Conservation (phyloP, 2,329 filamentous ascomycete species). For the Aspergillus chevalieri region DNA sequence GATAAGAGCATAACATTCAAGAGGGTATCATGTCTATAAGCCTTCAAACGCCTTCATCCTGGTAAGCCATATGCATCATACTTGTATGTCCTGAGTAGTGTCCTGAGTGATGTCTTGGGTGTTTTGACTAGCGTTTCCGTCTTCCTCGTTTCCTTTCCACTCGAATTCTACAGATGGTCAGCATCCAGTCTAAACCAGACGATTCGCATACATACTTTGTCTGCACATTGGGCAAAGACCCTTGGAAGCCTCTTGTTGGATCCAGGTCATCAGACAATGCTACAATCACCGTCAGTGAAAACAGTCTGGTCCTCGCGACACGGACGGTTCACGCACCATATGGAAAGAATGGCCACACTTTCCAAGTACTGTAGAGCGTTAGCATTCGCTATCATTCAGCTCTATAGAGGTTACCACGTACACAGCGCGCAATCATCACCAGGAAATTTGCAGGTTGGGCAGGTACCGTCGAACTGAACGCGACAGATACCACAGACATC, state of each 20-base stretch:
- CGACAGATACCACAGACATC: slow-evolving; percentile 98
- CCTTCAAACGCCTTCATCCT: neutral
- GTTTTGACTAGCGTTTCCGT: slow-evolving; percentile 7
- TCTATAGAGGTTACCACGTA: slow-evolving; percentile 43
- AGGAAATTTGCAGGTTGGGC: slow-evolving; percentile 95
- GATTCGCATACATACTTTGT: slow-evolving; percentile 59
- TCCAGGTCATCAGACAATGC: slow-evolving; percentile 87
- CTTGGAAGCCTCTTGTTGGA: slow-evolving; percentile 87
- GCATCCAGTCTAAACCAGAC: slow-evolving; percentile 4
- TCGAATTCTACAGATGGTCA: slow-evolving; percentile 43
- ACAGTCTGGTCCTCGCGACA: slow-evolving; percentile 4
- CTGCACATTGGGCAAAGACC: slow-evolving; percentile 97
- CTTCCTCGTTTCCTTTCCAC: slow-evolving; percentile 43
- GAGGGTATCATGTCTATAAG: slow-evolving; percentile 15
- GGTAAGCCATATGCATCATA: too few species aligned
- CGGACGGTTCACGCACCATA: slow-evolving; percentile 57
- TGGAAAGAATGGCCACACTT: slow-evolving; percentile 98
- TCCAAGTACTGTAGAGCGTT: slow-evolving; percentile 63
- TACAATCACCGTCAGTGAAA: slow-evolving; percentile 30
- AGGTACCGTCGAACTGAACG: slow-evolving; percentile 95
- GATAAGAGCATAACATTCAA: neutral
- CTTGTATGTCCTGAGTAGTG: neutral
- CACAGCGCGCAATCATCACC: slow-evolving; percentile 90
- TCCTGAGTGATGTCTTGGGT: too few species aligned
- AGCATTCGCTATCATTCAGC: neutral